Base-by-base conservation (phyloP, 495 filamentous ascomycete genomes). In the Hypoxylon trugodes region DNA sequence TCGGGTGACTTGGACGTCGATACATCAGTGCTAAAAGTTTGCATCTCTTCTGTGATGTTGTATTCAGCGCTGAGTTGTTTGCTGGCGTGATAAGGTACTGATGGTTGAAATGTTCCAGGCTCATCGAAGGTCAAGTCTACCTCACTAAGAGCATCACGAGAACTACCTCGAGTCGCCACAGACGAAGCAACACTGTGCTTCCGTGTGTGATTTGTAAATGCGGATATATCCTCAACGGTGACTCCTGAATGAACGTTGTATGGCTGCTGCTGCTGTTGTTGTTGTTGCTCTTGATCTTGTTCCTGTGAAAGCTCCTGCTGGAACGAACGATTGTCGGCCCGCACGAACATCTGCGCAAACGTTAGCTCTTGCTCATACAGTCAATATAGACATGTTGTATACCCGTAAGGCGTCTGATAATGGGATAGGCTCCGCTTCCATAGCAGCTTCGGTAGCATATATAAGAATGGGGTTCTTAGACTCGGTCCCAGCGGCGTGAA, bases 281-380 rank as follows among this genome's bases (percentile, higher is more conserved):
- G 38, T 22, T 66, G 55, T 10, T 60, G 48, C 28, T 15, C 32
- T 33, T 53, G 35, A 26, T 21, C 18, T 41, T 43, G 59, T 58
- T 72, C 72, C 46, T 78, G 68, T 7, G 60, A 48, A 8, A 80
- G 62, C 59, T 82, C 79, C 40, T 77, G 70, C 35, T 74, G 73
- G 52, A 81, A 81, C 12, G 69, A 69, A 6, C 72, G 71, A 42
- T 81, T 82, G 43, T 82, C 80, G 48, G 72, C 68, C 37, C 65
- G 70, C 21, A 79, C 69, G 58, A 82, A 82, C 40, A 70, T 65
- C 69, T 71, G 40, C 3, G 10, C 28, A 52, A 4, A 42, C 3
- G 15, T 66, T 59, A 49, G 56, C 32, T 36, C 58, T 5, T 15
- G 9, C 8, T 25, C 30, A 18, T 16, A 2, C 22, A n/a, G n/a